Evolutionary conservation across 2,329 filamentous ascomycete genomes (phyloP).

Genomic region (Rutstroemia sydowiana): DNA sequence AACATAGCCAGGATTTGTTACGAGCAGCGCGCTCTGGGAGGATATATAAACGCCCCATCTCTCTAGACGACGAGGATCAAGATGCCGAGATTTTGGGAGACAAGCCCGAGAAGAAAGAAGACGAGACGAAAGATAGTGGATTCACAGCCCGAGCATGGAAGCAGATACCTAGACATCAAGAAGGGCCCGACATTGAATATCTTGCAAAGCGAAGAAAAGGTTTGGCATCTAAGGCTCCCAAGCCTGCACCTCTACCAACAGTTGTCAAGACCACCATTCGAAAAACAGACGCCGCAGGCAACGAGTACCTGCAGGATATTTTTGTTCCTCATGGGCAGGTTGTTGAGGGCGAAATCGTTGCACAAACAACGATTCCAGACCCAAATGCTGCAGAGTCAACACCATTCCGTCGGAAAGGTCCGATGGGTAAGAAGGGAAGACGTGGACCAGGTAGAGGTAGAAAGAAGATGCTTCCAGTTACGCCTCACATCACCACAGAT

Average conservation of each 20-base stretch:
- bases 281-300: constrained; percentile 69
- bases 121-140: constrained; percentile 39
- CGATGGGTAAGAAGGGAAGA: constrained; percentile 60
- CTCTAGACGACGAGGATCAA: constrained; percentile 51
- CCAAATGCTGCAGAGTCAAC: constrained; percentile 46
- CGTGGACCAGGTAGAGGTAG: constrained; percentile 72
- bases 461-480: constrained; percentile 46
- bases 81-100: constrained; percentile 43
- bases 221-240: constrained; percentile 49
- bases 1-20: constrained; percentile 75
- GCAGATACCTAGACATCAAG: constrained; percentile 51
- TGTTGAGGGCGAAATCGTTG: constrained; percentile 74
- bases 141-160: constrained; percentile 55
- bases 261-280: constrained; percentile 75
- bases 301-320: constrained; percentile 76
- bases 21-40: constrained; percentile 71
- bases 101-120: constrained; percentile 54
- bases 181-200: constrained; percentile 44
- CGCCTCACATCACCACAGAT: constrained; percentile 14
- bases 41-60: constrained; percentile 64
- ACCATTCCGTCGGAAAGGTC: constrained; percentile 49
- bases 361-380: constrained; percentile 52
- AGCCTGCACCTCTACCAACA: constrained; percentile 42
- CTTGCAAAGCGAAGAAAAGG: constrained; percentile 56
- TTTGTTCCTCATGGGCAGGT: constrained; percentile 71